phyloP scores from a whole-genome alignment of 306 rosid species.

The Sophora flavescens region DNA sequence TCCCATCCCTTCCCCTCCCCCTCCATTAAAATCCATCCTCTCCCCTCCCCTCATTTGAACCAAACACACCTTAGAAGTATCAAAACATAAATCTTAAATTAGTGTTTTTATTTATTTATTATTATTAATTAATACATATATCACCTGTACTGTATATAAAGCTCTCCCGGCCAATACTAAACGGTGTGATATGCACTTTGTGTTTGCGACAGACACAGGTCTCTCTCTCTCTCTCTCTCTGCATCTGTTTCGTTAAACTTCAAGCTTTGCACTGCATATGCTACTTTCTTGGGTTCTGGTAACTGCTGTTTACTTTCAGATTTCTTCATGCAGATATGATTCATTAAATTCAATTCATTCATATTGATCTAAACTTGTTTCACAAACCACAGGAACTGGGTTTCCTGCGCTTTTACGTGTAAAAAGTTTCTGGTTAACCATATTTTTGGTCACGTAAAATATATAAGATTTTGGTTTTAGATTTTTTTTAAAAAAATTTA shows the following conservation, averaged over 20 bases:
- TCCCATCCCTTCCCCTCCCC: no score
- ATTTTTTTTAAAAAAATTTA: no score
- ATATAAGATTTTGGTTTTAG: no score
- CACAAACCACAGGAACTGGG: neutral
- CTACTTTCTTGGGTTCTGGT: neutral
- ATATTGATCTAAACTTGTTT: slow-evolving; percentile 4
- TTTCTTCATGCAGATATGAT: neutral
- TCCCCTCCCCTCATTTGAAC: no score
- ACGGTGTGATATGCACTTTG: slow-evolving; percentile 1
- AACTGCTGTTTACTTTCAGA: neutral
- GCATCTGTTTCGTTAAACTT: neutral
- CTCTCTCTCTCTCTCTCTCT: neutral
- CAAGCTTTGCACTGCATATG: neutral
- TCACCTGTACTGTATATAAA: neutral
- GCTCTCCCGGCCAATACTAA: no score
- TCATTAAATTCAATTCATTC: neutral
- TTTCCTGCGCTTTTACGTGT: neutral
- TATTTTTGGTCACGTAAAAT: no score
- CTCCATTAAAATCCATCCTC: no score
- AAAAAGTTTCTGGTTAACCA: neutral
- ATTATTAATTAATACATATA: neutral
- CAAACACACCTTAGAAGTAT: no score
- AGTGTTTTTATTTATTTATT: no score
- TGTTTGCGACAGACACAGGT: slow-evolving; percentile 53
- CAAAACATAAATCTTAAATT: no score